Conservation (phyloP, 176 grass and related monocot species). For the Rhynchospora tenuis region DNA sequence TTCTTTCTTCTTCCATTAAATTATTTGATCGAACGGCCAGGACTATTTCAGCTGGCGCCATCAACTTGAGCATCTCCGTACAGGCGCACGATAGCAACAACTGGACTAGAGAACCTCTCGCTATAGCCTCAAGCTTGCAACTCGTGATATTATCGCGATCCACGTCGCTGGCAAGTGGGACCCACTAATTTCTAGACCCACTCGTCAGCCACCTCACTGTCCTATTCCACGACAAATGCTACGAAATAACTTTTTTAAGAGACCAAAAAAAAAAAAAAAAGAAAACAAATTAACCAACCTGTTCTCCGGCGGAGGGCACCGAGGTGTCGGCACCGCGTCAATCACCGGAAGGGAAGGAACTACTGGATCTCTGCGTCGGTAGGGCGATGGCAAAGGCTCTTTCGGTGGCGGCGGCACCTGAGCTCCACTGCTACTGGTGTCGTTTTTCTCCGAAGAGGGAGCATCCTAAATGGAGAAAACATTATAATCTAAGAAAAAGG, state of each 20-base stretch:
- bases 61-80: background rate
- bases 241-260: background rate
- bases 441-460: conserved; percentile 1
- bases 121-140: background rate
- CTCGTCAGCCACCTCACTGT: background rate
- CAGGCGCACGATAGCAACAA: conserved; percentile 8
- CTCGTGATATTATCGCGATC: background rate
- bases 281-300: conserved; percentile 1
- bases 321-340: background rate
- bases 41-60: background rate
- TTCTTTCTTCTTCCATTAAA: background rate
- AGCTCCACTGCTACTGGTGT: background rate
- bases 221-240: background rate
- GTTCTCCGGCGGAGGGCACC: conserved; percentile 17
- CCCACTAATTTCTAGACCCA: background rate
- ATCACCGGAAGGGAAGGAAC: background rate
- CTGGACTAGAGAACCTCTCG: background rate
- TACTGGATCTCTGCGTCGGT: conserved; percentile 35
- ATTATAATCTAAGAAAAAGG: background rate
- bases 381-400: conserved; percentile 21
- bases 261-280: background rate
- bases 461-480: background rate
- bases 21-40: background rate
- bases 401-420: background rate
- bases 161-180: conserved; percentile 12